Evolutionary conservation across 768 basidiomycete genomes (phyloP).

Genomic region (Russula abietina): DNA sequence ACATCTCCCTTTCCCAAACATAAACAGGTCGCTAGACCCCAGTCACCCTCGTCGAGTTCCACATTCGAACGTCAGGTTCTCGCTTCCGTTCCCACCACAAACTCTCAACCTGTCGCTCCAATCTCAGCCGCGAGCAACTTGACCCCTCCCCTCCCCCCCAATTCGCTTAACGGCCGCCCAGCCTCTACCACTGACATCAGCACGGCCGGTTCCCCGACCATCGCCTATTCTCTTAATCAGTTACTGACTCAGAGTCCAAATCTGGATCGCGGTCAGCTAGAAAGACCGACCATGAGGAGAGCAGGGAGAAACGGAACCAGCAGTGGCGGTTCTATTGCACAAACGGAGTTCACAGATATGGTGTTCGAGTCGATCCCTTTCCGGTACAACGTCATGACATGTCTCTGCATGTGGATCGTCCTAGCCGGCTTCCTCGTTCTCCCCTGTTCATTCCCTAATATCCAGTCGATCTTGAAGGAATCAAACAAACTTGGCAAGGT

Average conservation of each 20-base stretch:
- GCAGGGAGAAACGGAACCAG: not conserved
- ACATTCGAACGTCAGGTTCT: not conserved
- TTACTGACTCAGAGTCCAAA: not conserved
- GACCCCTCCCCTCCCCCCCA: not conserved
- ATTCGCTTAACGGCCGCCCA: not conserved
- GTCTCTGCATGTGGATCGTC: constrained; percentile 16
- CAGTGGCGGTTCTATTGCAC: not conserved
- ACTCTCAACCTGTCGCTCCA: not conserved
- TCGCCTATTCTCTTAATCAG: not conserved
- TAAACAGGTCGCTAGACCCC: not conserved
- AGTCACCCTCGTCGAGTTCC: not conserved
- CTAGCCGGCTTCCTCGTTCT: constrained; percentile 22
- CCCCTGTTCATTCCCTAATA: constrained; percentile 14
- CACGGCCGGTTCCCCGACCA: not conserved
- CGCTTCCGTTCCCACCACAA: not conserved
- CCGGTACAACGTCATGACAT: not conserved
- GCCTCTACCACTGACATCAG: not conserved
- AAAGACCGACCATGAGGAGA: not conserved
- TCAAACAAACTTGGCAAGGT: not conserved
- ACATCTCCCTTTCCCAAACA: not conserved
- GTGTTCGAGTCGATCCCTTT: constrained; percentile 8
- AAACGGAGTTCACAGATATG: constrained; percentile 14
- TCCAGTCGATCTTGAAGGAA: not conserved
- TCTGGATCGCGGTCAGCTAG: not conserved
- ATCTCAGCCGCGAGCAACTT: not conserved